phyloP scores from a whole-genome alignment of 352 stramenopile species.

The Phytophthora pinifolia region DNA sequence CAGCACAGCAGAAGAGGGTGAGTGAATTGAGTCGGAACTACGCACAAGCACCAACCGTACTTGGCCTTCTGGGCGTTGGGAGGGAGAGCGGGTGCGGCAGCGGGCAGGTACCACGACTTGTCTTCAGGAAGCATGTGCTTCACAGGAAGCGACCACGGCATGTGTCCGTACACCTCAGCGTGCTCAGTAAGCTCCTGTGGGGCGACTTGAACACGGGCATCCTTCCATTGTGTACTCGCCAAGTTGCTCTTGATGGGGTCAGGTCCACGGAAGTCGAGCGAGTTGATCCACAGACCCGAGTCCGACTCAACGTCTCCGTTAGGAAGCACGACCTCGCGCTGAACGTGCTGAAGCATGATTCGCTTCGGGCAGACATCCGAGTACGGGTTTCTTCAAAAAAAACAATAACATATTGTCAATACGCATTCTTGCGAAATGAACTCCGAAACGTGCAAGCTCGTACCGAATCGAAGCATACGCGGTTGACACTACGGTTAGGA shows the following conservation, averaged over 20 bases:
- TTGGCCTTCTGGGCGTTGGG: slow-evolving; percentile 23
- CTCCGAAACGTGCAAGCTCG: neutral
- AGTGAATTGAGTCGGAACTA: too few relatives aligned
- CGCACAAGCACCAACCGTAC: slow-evolving; percentile 23
- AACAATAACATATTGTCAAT: slow-evolving; percentile 6
- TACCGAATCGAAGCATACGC: slow-evolving; percentile 59
- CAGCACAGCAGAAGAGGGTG: neutral
- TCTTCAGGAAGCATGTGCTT: slow-evolving; percentile 65
- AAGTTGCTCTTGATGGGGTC: slow-evolving; percentile 50
- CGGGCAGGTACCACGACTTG: slow-evolving; percentile 71
- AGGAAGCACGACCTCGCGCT: slow-evolving; percentile 48
- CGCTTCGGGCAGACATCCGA: slow-evolving; percentile 69
- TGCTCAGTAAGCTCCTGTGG: slow-evolving; percentile 48
- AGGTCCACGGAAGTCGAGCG: slow-evolving; percentile 65
- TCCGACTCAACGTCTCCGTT: slow-evolving; percentile 53
- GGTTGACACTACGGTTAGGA: slow-evolving; percentile 35
- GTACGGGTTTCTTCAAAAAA: slow-evolving; percentile 64
- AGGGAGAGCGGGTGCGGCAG: slow-evolving; percentile 32
- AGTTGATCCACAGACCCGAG: slow-evolving; percentile 73
- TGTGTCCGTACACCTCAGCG: slow-evolving; percentile 64
- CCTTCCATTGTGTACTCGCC: slow-evolving; percentile 49
- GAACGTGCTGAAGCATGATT: slow-evolving; percentile 67
- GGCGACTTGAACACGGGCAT: slow-evolving; percentile 31
- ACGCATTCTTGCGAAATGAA: neutral
- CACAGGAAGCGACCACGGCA: slow-evolving; percentile 65